Evolutionary conservation across 129 eudicot species (phyloP).

Genomic region (Deinandra increscens): DNA sequence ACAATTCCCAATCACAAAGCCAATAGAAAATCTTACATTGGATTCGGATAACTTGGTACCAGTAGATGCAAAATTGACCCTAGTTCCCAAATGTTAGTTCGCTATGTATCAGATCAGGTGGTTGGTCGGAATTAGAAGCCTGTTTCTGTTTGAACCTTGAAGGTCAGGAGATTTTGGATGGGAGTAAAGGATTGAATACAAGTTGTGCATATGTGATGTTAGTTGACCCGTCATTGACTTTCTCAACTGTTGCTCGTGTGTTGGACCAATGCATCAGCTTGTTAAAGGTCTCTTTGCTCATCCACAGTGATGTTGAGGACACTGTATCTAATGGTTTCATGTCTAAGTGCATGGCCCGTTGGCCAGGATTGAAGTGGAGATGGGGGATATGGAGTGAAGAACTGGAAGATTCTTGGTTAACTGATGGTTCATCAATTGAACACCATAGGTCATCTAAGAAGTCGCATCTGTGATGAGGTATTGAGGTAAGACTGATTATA

Average conservation of each 20-base stretch:
- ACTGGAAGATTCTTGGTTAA: constrained; percentile 44
- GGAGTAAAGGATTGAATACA: constrained; percentile 42
- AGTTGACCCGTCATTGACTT: too few species aligned
- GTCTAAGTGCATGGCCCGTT: constrained; percentile 39
- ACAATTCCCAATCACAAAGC: constrained; percentile 28
- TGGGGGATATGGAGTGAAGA: constrained; percentile 62
- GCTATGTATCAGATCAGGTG: too few species aligned
- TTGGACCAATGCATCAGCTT: too few species aligned
- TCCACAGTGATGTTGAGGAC: too few species aligned
- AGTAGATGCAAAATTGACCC: constrained; percentile 28
- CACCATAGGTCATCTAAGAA: background rate
- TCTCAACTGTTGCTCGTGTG: too few species aligned
- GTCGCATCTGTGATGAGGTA: too few species aligned
- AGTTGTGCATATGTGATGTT: constrained; percentile 42
- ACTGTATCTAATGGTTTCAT: too few species aligned
- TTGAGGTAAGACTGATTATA: too few species aligned
- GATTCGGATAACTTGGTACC: constrained; percentile 27
- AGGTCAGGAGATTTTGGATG: constrained; percentile 30
- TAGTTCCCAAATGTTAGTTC: constrained; percentile 44
- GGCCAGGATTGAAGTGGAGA: constrained; percentile 34
- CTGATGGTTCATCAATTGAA: background rate
- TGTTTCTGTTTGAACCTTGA: constrained; percentile 18
- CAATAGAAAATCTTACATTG: constrained; percentile 34
- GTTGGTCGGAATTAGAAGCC: constrained; percentile 52
- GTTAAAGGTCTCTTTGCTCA: too few species aligned